A percentile compares a stretch with the other conserved stretches of the same genome.
phyloP scores from a whole-genome alignment of 306 rosid genomes.

The Cicer cuneatum region DNA sequence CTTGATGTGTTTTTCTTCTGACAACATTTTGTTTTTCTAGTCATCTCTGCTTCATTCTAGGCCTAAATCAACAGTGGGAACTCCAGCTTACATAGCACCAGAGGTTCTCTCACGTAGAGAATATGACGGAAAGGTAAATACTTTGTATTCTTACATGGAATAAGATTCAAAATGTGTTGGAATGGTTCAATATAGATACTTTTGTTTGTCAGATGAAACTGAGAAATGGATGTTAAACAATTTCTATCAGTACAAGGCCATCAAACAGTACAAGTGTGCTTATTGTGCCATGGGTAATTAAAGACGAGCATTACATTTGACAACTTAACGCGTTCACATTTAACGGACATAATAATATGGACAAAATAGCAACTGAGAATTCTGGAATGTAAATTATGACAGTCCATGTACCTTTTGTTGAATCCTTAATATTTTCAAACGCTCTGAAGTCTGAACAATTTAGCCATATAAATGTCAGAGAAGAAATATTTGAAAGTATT shows the following conservation, averaged over 20 bases:
- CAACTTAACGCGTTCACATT: constrained; percentile 32
- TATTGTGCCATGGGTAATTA: neutral
- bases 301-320: constrained; percentile 15
- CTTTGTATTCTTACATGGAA: constrained; percentile 28
- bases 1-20: constrained; percentile 33
- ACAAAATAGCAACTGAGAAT: constrained; percentile 4
- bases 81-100: constrained; percentile 92
- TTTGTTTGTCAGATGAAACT: constrained; percentile 22
- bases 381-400: constrained; percentile 16
- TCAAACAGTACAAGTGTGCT: constrained; percentile 27
- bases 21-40: constrained; percentile 55
- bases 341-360: constrained; percentile 15
- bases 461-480: constrained; percentile 20
- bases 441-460: neutral
- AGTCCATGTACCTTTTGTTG: constrained; percentile 5
- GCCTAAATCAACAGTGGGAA: constrained; percentile 84
- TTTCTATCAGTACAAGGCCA: neutral
- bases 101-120: constrained; percentile 88
- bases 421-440: constrained; percentile 12
- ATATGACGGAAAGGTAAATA: constrained; percentile 86
- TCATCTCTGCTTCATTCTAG: constrained; percentile 88
- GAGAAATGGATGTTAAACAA: constrained; percentile 17
- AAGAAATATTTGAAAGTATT: constrained; percentile 19
- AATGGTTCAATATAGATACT: constrained; percentile 20
- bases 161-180: constrained; percentile 17